phyloP scores from a whole-genome alignment of 2,329 filamentous ascomycete species.

The Aureobasidium sp. region DNA sequence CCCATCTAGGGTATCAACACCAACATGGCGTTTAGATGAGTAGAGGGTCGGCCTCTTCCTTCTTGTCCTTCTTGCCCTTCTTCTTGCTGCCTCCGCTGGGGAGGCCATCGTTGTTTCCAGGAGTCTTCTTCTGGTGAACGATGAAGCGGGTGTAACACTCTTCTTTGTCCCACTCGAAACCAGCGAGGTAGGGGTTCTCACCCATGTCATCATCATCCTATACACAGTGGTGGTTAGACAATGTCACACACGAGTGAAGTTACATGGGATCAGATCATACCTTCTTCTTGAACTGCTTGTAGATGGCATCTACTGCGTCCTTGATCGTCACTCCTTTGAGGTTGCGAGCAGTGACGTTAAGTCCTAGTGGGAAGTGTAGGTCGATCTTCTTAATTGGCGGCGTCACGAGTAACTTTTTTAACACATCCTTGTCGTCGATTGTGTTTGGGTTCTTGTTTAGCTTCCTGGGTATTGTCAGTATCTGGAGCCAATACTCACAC shows the following conservation, averaged over 20 bases:
- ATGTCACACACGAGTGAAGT: background rate
- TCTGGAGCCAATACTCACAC: background rate
- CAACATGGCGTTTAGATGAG: background rate
- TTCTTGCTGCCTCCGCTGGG: slow-evolving; percentile 52
- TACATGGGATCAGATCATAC: slow-evolving; percentile 41
- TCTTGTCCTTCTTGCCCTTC: slow-evolving; percentile 37
- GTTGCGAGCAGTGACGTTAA: slow-evolving; percentile 83
- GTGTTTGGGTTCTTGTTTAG: slow-evolving; percentile 76
- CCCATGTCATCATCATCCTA: slow-evolving; percentile 81
- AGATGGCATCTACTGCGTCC: slow-evolving; percentile 88
- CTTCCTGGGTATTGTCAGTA: slow-evolving; percentile 54
- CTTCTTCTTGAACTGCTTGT: slow-evolving; percentile 96
- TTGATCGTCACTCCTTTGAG: slow-evolving; percentile 94
- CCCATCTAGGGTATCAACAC: background rate
- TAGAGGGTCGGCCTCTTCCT: slow-evolving; percentile 17
- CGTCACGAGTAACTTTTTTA: slow-evolving; percentile 71
- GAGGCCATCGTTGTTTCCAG: slow-evolving; percentile 37
- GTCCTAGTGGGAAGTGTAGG: slow-evolving; percentile 78
- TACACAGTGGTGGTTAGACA: slow-evolving; percentile 14
- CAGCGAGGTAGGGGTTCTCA: slow-evolving; percentile 75
- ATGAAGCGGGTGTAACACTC: slow-evolving; percentile 82
- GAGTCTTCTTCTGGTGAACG: slow-evolving; percentile 73
- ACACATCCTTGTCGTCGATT: slow-evolving; percentile 73
- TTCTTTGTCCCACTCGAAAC: slow-evolving; percentile 94
- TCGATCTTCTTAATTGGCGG: slow-evolving; percentile 92